phyloP scores from a whole-genome alignment of 78 protist genomes.

The Anaeramoeba ignava region DNA sequence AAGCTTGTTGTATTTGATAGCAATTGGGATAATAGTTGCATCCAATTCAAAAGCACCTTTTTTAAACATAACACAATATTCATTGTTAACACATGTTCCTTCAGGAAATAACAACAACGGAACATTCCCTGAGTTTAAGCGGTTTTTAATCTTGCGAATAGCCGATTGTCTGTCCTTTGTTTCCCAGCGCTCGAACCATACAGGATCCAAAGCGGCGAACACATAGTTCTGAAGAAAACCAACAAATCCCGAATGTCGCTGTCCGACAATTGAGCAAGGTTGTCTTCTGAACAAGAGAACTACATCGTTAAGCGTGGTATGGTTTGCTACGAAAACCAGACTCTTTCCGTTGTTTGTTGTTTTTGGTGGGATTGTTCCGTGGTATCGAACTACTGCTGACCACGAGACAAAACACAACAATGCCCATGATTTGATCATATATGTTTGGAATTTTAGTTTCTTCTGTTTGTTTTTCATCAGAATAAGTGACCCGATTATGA shows the following conservation, averaged over 20 bases:
- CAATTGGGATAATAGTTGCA: slow-evolving; percentile 60
- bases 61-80: slow-evolving; percentile 70
- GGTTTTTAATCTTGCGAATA: too few relatives aligned
- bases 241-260: slow-evolving; percentile 51
- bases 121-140: too few relatives aligned
- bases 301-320: slow-evolving; percentile 63
- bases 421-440: slow-evolving; percentile 10
- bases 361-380: slow-evolving; percentile 34
- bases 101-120: too few relatives aligned
- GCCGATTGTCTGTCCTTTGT: not conserved
- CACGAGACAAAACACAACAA: slow-evolving; percentile 2
- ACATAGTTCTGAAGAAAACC: slow-evolving; percentile 62
- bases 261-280: slow-evolving; percentile 57
- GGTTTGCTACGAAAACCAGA: slow-evolving; percentile 72
- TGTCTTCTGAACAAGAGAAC: slow-evolving; percentile 35
- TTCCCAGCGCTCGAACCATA: slow-evolving; percentile 67
- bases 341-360: too few relatives aligned
- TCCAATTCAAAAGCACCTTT: slow-evolving; percentile 73
- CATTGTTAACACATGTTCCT: slow-evolving; percentile 80
- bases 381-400: slow-evolving; percentile 37
- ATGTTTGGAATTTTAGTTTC: not conserved
- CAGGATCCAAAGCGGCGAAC: slow-evolving; percentile 38
- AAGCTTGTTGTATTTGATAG: slow-evolving; percentile 69
- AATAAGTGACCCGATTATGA: not conserved
- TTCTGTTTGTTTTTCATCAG: not conserved